phyloP scores from a whole-genome alignment of 768 basidiomycete species.

The Mycena galopus region DNA sequence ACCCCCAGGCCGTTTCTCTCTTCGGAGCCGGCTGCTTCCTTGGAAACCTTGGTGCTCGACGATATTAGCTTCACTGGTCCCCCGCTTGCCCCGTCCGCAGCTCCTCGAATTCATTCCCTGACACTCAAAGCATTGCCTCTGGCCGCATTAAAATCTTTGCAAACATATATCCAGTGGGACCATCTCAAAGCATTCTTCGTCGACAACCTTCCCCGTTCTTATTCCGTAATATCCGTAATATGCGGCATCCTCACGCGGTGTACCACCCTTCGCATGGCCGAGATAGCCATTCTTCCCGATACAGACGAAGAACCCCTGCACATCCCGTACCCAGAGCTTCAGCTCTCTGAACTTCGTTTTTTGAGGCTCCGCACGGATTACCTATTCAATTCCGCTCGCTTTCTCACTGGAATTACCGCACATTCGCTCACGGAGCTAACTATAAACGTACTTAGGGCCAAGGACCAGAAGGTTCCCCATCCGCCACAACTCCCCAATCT shows the following conservation, averaged over 20 bases:
- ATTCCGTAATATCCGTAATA: not conserved
- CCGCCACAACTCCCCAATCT: not conserved
- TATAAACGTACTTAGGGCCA: not conserved
- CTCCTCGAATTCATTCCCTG: not conserved
- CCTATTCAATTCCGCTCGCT: not conserved
- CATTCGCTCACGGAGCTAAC: not conserved
- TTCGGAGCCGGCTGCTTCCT: not conserved
- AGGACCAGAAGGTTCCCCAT: not conserved
- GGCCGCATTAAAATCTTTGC: not conserved
- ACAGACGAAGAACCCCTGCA: not conserved
- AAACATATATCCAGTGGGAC: not conserved
- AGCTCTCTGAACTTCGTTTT: not conserved
- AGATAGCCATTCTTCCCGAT: not conserved
- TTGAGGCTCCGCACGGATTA: not conserved
- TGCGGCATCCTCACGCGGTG: not conserved
- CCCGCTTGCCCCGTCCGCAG: not conserved
- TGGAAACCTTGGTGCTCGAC: not conserved
- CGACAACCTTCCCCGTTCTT: not conserved
- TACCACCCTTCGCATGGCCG: not conserved
- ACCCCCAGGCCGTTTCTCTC: not conserved
- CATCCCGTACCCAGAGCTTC: not conserved
- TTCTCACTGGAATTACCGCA: not conserved
- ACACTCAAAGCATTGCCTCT: not conserved
- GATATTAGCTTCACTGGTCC: not conserved
- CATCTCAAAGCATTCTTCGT: not conserved